Percentiles rank a stretch among this genome's conserved stretches.
These are phyloP conservation scores for Ogataea paradorogensis DNA, from an alignment of 805 yeast species.

Conservation along the genomic window DNA sequence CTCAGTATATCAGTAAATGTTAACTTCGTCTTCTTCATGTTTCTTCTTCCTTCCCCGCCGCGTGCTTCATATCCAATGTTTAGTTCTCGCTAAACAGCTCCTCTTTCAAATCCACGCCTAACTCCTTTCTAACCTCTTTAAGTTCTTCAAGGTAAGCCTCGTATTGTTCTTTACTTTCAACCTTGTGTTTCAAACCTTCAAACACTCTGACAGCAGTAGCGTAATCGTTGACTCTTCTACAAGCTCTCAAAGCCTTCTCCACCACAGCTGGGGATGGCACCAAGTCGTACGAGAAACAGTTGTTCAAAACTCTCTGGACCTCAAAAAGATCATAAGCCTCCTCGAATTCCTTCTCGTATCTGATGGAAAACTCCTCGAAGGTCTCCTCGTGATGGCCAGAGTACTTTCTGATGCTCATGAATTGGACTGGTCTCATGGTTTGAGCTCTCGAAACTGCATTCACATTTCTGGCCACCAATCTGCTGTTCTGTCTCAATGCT, in stretches of 20 bases:
- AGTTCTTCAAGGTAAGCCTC: conserved; percentile 94
- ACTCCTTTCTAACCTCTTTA: conserved; percentile 84
- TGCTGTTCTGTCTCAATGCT: conserved; percentile 33
- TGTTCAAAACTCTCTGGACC: conserved; percentile 93
- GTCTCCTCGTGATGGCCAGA: conserved; percentile 82
- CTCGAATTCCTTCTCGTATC: conserved; percentile 94
- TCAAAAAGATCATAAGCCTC: conserved; percentile 86
- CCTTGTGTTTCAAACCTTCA: conserved; percentile 95
- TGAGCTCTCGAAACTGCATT: conserved; percentile 15
- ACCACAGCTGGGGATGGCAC: conserved; percentile 97
- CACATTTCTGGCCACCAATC: conserved; percentile 26
- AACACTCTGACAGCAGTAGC: conserved; percentile 98
- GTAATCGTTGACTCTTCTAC: conserved; percentile 98
- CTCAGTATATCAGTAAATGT: conserved; percentile 12
- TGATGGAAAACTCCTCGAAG: conserved; percentile 87
- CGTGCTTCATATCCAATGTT: conserved; percentile 4
- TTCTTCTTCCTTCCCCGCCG: conserved; percentile 4
- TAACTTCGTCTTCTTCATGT: conserved; percentile 9
- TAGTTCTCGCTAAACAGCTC: conserved; percentile 54
- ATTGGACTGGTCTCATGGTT: conserved; percentile 18
- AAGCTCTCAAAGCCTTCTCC: conserved; percentile 94
- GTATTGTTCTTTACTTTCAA: conserved; percentile 91
- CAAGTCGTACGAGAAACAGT: conserved; percentile 96
- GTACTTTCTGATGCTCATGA: conserved; percentile 53
- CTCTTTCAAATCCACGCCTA: conserved; percentile 91